phyloP scores from a whole-genome alignment of 1,284 basidiomycete genomes.

The Puccinia coronata region DNA sequence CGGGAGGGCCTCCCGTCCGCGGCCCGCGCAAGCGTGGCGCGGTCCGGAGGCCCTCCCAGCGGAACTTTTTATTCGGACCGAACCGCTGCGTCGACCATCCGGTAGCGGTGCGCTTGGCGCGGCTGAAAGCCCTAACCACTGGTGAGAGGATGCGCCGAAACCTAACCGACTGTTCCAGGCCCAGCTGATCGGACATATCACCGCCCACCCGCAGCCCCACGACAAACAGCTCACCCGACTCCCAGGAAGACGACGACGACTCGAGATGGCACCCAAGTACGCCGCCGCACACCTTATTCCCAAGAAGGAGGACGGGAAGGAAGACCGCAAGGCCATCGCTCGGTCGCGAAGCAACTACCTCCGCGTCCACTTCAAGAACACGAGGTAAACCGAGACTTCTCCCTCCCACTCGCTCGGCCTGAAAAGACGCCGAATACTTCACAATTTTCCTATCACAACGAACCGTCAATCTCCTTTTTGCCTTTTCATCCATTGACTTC shows the following conservation, averaged over 20 bases:
- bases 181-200: not conserved
- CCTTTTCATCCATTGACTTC: conserved; percentile 28
- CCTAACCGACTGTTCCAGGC: conserved; percentile 16
- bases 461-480: not conserved
- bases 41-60: too few species aligned
- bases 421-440: not conserved
- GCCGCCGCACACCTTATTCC: conserved; percentile 49
- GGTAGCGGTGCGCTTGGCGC: too few species aligned
- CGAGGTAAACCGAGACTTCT: conserved; percentile 71
- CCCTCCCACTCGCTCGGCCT: not conserved
- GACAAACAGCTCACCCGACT: not conserved
- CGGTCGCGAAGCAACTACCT: conserved; percentile 94
- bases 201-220: not conserved
- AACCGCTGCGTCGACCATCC: too few species aligned
- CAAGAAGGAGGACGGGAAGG: conserved; percentile 47
- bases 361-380: conserved; percentile 99
- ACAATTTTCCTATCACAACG: not conserved
- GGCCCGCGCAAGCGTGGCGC: too few species aligned
- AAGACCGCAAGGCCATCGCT: conserved; percentile 62
- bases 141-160: too few species aligned
- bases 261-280: conserved; percentile 49
- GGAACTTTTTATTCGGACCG: too few species aligned
- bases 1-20: too few species aligned
- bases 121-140: too few species aligned
- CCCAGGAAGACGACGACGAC: conserved; percentile 34